Evolutionary conservation across 163 green algal genomes (phyloP).

Genomic region (Botryococcus braunii): DNA sequence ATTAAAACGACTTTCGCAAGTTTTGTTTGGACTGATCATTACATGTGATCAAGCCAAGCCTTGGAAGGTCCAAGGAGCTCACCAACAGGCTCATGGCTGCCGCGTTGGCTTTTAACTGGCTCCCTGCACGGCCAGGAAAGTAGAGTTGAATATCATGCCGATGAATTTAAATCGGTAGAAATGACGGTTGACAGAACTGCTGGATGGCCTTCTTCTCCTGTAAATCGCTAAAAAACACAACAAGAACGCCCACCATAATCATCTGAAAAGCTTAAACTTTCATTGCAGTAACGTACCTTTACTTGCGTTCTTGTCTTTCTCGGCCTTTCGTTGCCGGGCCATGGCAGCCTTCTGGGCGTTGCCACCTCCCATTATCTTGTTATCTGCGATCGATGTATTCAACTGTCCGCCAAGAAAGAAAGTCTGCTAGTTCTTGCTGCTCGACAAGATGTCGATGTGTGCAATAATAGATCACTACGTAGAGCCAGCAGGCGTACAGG

Average conservation of each 20-base stretch:
- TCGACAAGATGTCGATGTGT: no score
- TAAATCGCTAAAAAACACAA: background rate
- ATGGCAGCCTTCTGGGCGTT: conserved; percentile 37
- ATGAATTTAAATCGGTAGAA: background rate
- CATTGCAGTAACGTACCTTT: background rate
- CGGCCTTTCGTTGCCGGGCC: conserved; percentile 8
- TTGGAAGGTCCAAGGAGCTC: no score
- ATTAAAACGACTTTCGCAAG: no score
- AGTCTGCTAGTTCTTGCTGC: no score
- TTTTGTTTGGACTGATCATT: no score
- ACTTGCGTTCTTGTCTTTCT: conserved; percentile 19
- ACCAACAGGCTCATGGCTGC: no score
- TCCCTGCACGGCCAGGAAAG: conserved; percentile 4
- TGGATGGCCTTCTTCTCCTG: background rate
- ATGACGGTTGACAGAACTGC: background rate
- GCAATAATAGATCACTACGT: no score
- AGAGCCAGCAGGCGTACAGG: no score
- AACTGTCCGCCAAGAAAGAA: no score
- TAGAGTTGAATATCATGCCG: background rate
- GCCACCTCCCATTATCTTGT: conserved; percentile 20
- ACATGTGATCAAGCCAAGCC: no score
- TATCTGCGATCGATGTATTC: no score
- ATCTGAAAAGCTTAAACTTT: background rate
- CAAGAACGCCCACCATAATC: background rate
- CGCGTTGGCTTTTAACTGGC: no score